Evolutionary conservation across 2,329 filamentous ascomycete species (phyloP).

Genomic region (Fusarium sp.): DNA sequence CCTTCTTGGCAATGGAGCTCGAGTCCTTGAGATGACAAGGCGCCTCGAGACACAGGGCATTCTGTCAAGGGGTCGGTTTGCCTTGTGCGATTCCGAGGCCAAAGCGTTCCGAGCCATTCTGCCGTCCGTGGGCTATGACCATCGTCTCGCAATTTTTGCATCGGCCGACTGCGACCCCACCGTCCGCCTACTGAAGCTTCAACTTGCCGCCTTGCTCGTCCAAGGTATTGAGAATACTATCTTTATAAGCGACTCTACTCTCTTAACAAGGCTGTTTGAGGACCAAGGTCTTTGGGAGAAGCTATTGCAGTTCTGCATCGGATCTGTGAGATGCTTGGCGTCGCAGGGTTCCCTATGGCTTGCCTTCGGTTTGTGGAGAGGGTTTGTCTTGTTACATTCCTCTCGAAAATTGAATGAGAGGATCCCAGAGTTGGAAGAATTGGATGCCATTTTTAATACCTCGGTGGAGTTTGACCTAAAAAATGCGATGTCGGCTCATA

Average conservation of each 20-base stretch:
- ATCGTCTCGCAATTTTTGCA: neutral
- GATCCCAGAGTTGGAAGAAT: neutral
- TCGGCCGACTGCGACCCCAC: neutral
- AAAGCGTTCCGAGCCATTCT: neutral
- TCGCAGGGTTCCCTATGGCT: neutral
- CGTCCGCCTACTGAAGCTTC: neutral
- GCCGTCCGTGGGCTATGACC: neutral
- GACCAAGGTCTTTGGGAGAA: too few species aligned
- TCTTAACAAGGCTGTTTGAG: too few species aligned
- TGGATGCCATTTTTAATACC: too few species aligned
- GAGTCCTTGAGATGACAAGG: neutral
- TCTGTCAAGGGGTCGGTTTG: neutral
- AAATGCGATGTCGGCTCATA: too few species aligned
- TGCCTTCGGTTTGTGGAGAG: neutral
- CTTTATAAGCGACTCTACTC: neutral
- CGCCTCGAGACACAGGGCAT: neutral
- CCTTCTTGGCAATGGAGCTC: neutral
- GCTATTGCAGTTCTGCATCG: neutral
- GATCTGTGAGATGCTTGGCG: neutral
- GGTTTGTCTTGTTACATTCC: neutral
- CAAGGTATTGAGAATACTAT: neutral
- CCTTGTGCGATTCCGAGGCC: neutral
- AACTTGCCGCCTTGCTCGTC: neutral
- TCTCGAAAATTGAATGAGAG: neutral
- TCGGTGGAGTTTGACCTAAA: neutral